Evolutionary conservation across 176 grass and related monocot species (phyloP).

Genomic region (Aegilops bicornis): DNA sequence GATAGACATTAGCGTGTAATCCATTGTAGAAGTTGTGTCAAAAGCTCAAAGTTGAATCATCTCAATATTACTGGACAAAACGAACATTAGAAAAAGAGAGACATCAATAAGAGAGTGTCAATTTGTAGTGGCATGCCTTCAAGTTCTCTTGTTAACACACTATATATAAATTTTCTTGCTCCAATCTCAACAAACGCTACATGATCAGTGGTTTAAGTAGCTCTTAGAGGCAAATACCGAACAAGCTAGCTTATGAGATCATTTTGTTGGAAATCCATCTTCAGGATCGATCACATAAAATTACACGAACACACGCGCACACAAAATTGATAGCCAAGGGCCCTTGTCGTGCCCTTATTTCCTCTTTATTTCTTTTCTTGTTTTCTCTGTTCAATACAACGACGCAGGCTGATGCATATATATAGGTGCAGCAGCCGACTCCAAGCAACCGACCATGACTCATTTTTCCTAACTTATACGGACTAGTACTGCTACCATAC

Average conservation of each 20-base stretch:
- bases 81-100: not conserved
- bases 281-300: too few species aligned
- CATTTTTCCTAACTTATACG: too few species aligned
- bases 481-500: too few species aligned
- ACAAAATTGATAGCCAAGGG: too few species aligned
- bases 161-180: not conserved
- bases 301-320: too few species aligned
- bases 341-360: too few species aligned
- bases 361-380: too few species aligned
- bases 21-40: not conserved
- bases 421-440: too few species aligned
- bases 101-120: not conserved
- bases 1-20: not conserved
- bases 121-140: too few species aligned
- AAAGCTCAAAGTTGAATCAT: not conserved
- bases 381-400: too few species aligned
- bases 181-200: not conserved
- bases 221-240: not conserved
- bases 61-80: not conserved
- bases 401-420: too few species aligned
- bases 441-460: too few species aligned
- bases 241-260: not conserved
- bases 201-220: not conserved
- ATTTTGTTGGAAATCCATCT: not conserved
- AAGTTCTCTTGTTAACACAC: not conserved